Percentiles rank a stretch among this genome's conserved stretches.
phyloP scores from a whole-genome alignment of 331 rosid genomes.

The Dryas integrifolia region DNA sequence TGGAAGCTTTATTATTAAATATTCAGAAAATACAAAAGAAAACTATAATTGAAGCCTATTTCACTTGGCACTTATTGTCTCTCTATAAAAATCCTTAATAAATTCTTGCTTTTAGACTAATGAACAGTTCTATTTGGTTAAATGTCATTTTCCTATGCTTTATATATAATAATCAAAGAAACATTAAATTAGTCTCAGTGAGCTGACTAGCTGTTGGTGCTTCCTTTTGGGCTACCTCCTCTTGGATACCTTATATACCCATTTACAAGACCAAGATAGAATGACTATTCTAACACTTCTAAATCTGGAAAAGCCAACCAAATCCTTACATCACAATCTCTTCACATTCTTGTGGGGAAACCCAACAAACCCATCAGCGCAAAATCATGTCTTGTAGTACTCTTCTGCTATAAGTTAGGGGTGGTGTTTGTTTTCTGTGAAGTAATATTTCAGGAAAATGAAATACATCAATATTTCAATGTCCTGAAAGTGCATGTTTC shows the following conservation, averaged over 20 bases:
- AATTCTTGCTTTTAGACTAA: constrained; percentile 14
- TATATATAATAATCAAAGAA: background rate
- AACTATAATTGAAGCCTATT: background rate
- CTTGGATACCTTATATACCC: background rate
- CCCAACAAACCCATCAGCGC: constrained; percentile 1
- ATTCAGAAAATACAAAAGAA: background rate
- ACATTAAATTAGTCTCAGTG: background rate
- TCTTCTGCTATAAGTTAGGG: background rate
- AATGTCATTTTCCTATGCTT: constrained; percentile 39
- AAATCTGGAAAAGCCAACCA: background rate
- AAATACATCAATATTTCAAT: too few species aligned
- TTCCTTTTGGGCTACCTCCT: background rate
- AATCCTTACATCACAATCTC: constrained; percentile 7
- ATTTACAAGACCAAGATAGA: background rate
- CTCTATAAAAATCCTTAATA: background rate
- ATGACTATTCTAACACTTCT: constrained; percentile 2
- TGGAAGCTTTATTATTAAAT: background rate
- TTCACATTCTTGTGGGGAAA: background rate
- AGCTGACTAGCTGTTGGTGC: constrained; percentile 27
- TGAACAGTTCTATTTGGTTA: constrained; percentile 19
- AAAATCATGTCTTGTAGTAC: background rate
- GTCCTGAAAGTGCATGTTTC: too few species aligned
- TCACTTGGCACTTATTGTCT: background rate
- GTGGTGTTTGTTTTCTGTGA: too few species aligned
- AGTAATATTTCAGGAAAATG: too few species aligned